Conservation (phyloP, 768 basidiomycete species). For the Chalciporus sphaerocephalus region DNA sequence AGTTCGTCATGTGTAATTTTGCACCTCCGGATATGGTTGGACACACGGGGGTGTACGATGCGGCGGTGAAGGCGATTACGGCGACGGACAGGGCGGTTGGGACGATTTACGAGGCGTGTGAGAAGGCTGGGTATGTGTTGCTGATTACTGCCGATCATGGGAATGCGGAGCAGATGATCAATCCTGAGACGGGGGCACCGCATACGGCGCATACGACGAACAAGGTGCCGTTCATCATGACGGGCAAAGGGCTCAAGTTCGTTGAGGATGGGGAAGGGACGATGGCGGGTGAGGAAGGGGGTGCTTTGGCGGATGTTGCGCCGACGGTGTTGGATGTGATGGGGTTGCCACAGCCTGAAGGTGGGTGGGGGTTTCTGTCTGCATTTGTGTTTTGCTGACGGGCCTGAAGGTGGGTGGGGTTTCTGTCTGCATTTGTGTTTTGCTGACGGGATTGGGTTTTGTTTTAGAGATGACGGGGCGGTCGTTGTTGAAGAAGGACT, state of each 20-base stretch:
- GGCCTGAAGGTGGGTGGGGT: conserved; percentile 52
- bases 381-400: not conserved
- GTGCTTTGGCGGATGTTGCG: conserved; percentile 86
- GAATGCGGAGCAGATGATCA: conserved; percentile 93
- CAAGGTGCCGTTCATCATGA: conserved; percentile 84
- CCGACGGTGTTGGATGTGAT: conserved; percentile 81
- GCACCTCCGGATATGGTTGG: conserved; percentile 98
- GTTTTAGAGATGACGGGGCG: conserved; percentile 28
- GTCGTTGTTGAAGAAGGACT: conserved; percentile 28
- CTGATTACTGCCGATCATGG: conserved; percentile 92
- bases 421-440: not conserved
- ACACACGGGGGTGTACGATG: conserved; percentile 88
- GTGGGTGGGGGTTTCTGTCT: conserved; percentile 32
- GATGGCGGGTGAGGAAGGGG: conserved; percentile 52
- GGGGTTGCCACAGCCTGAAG: conserved; percentile 67
- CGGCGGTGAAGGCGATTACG: conserved; percentile 82
- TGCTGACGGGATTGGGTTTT: conserved; percentile 38
- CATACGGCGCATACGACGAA: conserved; percentile 93
- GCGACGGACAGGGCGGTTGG: conserved; percentile 90
- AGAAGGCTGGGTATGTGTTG: conserved; percentile 81
- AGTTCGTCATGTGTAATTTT: conserved; percentile 98
- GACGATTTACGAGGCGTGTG: conserved; percentile 79
- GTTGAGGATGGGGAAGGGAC: conserved; percentile 45
- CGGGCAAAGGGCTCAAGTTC: conserved; percentile 58
- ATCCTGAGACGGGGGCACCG: conserved; percentile 76